Percentiles rank a stretch among this genome's conserved stretches.
phyloP scores from a whole-genome alignment of 192 early-diverging fungal genomes.

The Dissophora globulifera region DNA sequence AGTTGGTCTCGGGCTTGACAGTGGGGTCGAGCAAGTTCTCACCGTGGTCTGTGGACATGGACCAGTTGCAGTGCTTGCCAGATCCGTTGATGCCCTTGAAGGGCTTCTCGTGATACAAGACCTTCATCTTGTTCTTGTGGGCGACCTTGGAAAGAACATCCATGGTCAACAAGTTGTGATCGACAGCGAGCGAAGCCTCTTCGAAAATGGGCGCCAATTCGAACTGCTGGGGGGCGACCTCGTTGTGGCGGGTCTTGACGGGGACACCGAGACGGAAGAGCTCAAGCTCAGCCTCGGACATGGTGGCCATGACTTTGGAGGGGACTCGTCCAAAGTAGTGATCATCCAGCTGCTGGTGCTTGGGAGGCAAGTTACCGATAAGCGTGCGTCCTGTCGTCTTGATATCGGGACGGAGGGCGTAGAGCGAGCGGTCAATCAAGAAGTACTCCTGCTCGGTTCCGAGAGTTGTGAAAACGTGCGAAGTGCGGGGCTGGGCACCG shows the following conservation, averaged over 20 bases:
- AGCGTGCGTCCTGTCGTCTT: conserved; percentile 97
- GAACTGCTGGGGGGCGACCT: conserved; percentile 98
- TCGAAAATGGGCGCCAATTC: conserved; percentile 99
- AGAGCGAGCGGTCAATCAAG: conserved; percentile 95
- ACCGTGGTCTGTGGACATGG: conserved; percentile 91
- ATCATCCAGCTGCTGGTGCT: conserved; percentile 99
- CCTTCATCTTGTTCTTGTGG: conserved; percentile 96
- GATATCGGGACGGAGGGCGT: conserved; percentile 93
- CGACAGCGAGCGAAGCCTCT: conserved; percentile 93
- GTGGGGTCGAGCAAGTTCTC: conserved; percentile 98
- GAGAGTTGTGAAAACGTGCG: conserved; percentile 90
- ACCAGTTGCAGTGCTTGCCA: conserved; percentile 99
- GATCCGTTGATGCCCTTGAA: conserved; percentile 99
- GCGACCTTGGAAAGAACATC: conserved; percentile 97
- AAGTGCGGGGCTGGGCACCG: conserved; percentile 65
- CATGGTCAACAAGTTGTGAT: conserved; percentile 99
- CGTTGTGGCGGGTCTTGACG: conserved; percentile 99
- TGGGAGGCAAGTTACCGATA: conserved; percentile 92
- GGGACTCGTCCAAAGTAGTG: conserved; percentile 99
- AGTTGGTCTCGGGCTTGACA: conserved; percentile 97
- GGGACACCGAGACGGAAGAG: conserved; percentile 94
- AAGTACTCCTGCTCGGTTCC: conserved; percentile 99
- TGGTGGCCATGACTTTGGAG: conserved; percentile 87
- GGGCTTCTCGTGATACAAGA: conserved; percentile 99
- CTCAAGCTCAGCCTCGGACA: conserved; percentile 96